Evolutionary conservation across 2,329 filamentous ascomycete species (phyloP).

Genomic region (Diaporthe citri): DNA sequence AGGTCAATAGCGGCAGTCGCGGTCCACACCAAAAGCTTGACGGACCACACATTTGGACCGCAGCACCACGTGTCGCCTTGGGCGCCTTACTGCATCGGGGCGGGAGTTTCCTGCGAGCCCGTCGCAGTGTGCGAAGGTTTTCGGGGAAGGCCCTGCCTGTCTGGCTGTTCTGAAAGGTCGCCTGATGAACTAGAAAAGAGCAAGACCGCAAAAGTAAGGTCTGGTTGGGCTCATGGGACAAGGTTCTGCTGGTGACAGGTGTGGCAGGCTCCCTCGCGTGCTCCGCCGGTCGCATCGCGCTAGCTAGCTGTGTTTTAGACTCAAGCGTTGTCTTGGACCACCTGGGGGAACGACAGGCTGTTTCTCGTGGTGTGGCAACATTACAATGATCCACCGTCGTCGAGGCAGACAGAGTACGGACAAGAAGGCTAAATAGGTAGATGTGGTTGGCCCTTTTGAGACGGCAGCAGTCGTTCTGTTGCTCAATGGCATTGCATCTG

Average conservation of each 20-base stretch:
- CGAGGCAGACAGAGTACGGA: background rate
- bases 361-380: background rate
- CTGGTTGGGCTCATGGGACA: slow-evolving; percentile 2
- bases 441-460: background rate
- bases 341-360: background rate
- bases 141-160: slow-evolving; percentile 6
- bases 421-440: background rate
- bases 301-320: background rate
- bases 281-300: background rate
- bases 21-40: slow-evolving; percentile 13
- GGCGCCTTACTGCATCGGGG: slow-evolving; percentile 12
- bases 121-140: background rate
- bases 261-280: background rate
- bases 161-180: background rate
- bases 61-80: slow-evolving; percentile 4
- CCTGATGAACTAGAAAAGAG: background rate
- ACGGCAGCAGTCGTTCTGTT: background rate
- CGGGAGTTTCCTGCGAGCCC: background rate
- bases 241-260: slow-evolving; percentile 4
- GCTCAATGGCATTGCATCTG: background rate
- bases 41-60: background rate
- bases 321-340: background rate
- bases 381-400: background rate
- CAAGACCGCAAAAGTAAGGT: background rate
- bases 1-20: slow-evolving; percentile 7